These are phyloP conservation scores for Phytophthora litchii DNA, from an alignment of 352 stramenopile species.

Conservation along the genomic window DNA sequence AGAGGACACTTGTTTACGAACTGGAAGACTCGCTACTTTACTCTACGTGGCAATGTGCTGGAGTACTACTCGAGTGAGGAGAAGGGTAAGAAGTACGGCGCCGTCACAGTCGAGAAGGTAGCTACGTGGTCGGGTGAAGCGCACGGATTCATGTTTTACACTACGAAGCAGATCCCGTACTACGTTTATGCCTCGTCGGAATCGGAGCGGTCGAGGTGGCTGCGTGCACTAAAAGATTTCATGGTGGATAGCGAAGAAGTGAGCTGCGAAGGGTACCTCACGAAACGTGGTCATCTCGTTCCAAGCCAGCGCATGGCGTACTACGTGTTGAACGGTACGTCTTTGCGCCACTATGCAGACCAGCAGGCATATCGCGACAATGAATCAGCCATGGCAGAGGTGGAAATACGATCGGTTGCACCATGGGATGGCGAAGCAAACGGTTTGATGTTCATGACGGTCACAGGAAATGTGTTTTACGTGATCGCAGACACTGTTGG, in stretches of 20 bases:
- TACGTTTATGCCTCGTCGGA: slow-evolving; percentile 90
- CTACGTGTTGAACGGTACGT: slow-evolving; percentile 86
- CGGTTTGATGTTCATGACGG: slow-evolving; percentile 87
- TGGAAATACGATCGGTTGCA: slow-evolving; percentile 80
- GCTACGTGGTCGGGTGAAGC: slow-evolving; percentile 84
- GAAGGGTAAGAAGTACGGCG: slow-evolving; percentile 86
- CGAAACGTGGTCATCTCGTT: slow-evolving; percentile 84
- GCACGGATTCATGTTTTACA: slow-evolving; percentile 92
- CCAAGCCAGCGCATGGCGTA: slow-evolving; percentile 87
- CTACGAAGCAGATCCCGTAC: slow-evolving; percentile 88
- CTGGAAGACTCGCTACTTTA: slow-evolving; percentile 92
- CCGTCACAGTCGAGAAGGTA: slow-evolving; percentile 88
- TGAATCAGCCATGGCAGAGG: slow-evolving; percentile 82
- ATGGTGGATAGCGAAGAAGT: slow-evolving; percentile 87
- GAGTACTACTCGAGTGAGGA: slow-evolving; percentile 88
- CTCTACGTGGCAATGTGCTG: slow-evolving; percentile 78
- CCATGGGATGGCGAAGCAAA: slow-evolving; percentile 83
- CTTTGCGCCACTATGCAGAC: slow-evolving; percentile 82
- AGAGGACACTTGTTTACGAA: slow-evolving; percentile 89
- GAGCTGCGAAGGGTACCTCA: slow-evolving; percentile 88
- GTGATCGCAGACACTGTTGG: slow-evolving; percentile 72
- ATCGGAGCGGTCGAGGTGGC: slow-evolving; percentile 73
- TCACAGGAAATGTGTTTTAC: slow-evolving; percentile 87
- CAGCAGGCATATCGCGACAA: slow-evolving; percentile 88
- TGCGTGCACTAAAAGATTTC: slow-evolving; percentile 85